Conservation (phyloP, 768 basidiomycete genomes). For the Mycena pura region DNA sequence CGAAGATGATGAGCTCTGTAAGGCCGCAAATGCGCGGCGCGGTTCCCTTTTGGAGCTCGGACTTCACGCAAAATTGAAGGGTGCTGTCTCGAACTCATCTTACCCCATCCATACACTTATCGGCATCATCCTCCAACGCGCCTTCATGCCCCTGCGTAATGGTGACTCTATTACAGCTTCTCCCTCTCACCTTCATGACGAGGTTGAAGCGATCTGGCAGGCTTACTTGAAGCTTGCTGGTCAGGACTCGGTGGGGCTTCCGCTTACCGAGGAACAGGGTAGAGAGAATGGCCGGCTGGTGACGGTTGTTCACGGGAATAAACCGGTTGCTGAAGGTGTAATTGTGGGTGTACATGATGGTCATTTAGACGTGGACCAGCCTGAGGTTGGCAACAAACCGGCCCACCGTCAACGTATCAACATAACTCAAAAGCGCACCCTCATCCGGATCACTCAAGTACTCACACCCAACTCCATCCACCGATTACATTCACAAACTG, state of each 20-base stretch:
- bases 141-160: too few species aligned
- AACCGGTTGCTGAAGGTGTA: neutral
- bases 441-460: neutral
- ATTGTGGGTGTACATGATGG: neutral
- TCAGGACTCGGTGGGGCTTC: neutral
- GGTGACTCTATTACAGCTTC: too few species aligned
- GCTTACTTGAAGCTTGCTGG: neutral
- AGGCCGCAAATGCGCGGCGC: too few species aligned
- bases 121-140: too few species aligned
- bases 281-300: neutral
- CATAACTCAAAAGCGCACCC: neutral
- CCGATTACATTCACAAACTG: too few species aligned
- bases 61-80: too few species aligned
- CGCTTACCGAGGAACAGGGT: neutral
- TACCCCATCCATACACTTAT: too few species aligned
- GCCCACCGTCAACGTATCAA: neutral
- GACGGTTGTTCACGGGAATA: neutral
- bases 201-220: neutral
- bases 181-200: too few species aligned
- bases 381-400: neutral
- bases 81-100: too few species aligned
- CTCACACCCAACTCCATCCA: neutral
- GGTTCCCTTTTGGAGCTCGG: too few species aligned
- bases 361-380: neutral
- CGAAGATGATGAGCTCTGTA: too few species aligned